These are phyloP conservation scores for Phaseolus coccineus DNA, from an alignment of 331 rosid genomes.

Conservation along the genomic window DNA sequence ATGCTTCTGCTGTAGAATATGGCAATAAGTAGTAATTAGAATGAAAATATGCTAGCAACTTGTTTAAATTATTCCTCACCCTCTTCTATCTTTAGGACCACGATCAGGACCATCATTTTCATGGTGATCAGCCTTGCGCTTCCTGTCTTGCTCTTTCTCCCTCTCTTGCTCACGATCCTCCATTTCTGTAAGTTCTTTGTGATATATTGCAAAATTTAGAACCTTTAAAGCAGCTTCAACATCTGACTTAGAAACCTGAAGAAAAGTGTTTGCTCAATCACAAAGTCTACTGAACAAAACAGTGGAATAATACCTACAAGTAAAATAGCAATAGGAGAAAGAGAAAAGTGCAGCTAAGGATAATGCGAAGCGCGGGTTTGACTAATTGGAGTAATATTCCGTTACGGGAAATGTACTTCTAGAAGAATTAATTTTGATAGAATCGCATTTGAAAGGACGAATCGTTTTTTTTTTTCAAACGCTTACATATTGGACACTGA, in stretches of 20 bases:
- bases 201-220: conserved; percentile 94
- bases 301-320: background rate
- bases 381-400: background rate
- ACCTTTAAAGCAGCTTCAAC: conserved; percentile 90
- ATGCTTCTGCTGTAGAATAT: conserved; percentile 20
- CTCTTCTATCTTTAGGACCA: conserved; percentile 51
- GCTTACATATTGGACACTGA: background rate
- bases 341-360: background rate
- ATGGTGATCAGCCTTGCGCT: conserved; percentile 63
- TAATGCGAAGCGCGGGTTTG: conserved; percentile 15
- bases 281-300: conserved; percentile 3
- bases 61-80: conserved; percentile 51
- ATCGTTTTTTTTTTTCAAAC: background rate
- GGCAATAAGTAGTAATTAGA: conserved; percentile 15
- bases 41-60: conserved; percentile 1
- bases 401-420: background rate
- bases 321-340: background rate
- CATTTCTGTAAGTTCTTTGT: conserved; percentile 91
- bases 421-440: background rate
- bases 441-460: background rate
- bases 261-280: conserved; percentile 36
- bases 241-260: conserved; percentile 84
- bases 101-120: conserved; percentile 58
- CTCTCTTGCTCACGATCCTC: conserved; percentile 91
- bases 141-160: conserved; percentile 71